phyloP scores from a whole-genome alignment of 768 basidiomycete species.

The Boletus barrowsii region DNA sequence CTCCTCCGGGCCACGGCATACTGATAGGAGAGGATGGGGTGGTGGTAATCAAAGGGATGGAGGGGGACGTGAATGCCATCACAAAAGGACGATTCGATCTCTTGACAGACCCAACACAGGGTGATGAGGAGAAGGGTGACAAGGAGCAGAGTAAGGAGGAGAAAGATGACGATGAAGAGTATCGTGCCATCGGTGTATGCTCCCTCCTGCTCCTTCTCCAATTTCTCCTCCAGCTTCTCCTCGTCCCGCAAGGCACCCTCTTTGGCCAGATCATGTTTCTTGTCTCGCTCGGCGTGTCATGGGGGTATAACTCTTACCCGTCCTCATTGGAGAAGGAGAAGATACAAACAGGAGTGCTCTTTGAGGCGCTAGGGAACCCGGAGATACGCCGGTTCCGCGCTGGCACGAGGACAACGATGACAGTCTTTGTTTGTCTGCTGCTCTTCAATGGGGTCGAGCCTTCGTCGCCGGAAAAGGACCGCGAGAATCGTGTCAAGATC shows the following conservation, averaged over 20 bases:
- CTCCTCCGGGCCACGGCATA: slow-evolving; percentile 32
- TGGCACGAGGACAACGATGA: slow-evolving; percentile 21
- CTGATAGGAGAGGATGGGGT: slow-evolving; percentile 16
- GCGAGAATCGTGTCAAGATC: slow-evolving; percentile 2
- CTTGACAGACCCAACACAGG: slow-evolving; percentile 1
- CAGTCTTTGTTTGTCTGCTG: slow-evolving; percentile 23
- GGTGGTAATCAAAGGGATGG: slow-evolving; percentile 28
- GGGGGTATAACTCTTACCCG: slow-evolving; percentile 34
- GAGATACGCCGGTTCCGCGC: slow-evolving; percentile 10
- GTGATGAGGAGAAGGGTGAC: too few species aligned
- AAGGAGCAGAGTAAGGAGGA: too few species aligned
- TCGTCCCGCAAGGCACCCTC: slow-evolving; percentile 32
- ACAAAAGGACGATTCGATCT: slow-evolving; percentile 30
- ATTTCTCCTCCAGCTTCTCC: slow-evolving; percentile 33
- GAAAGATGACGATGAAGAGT: too few species aligned
- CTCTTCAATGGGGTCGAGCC: slow-evolving; percentile 15
- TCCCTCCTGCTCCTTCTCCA: slow-evolving; percentile 30
- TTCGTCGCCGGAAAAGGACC: neutral
- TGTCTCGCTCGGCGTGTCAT: slow-evolving; percentile 29
- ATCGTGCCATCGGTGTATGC: slow-evolving; percentile 22
- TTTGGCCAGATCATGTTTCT: slow-evolving; percentile 38
- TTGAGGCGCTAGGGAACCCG: slow-evolving; percentile 8
- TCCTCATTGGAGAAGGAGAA: slow-evolving; percentile 36
- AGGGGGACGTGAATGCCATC: slow-evolving; percentile 27
- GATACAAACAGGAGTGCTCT: slow-evolving; percentile 19